These are phyloP conservation scores for Eucalyptus polyanthemos DNA, from an alignment of 345 rosid species.

Conservation along the genomic window DNA sequence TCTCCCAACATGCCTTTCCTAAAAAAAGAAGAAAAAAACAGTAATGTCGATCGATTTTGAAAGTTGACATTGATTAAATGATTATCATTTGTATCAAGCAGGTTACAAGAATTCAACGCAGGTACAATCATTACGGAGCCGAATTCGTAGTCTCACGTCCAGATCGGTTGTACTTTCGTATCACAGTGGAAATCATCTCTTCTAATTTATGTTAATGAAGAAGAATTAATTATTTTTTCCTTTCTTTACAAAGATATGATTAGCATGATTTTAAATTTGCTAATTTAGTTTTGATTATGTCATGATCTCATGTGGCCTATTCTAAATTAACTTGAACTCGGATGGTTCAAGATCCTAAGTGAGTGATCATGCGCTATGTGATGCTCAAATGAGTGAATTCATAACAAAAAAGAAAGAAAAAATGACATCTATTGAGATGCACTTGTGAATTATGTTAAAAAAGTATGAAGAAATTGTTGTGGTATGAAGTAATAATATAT, in stretches of 20 bases:
- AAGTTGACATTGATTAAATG: not conserved
- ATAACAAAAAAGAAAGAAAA: no score
- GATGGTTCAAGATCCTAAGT: not conserved
- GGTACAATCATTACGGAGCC: not conserved
- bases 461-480: rapidly evolving
- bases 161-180: not conserved
- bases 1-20: not conserved
- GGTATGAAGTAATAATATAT: no score
- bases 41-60: not conserved
- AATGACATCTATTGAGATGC: not conserved
- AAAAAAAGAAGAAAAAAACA: rapidly evolving
- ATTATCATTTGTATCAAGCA: not conserved
- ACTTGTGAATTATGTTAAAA: not conserved
- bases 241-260: not conserved
- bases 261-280: not conserved
- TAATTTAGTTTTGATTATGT: not conserved
- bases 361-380: not conserved
- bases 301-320: not conserved
- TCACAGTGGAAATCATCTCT: not conserved
- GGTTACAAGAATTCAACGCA: not conserved
- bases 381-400: not conserved
- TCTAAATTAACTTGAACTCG: not conserved
- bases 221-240: not conserved
- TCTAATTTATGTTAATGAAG: not conserved
- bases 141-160: not conserved